Percentiles rank a stretch among this genome's conserved stretches.
These are phyloP conservation scores for Coprinellus aureogranulatus DNA, from an alignment of 768 basidiomycete genomes.

Conservation along the genomic window DNA sequence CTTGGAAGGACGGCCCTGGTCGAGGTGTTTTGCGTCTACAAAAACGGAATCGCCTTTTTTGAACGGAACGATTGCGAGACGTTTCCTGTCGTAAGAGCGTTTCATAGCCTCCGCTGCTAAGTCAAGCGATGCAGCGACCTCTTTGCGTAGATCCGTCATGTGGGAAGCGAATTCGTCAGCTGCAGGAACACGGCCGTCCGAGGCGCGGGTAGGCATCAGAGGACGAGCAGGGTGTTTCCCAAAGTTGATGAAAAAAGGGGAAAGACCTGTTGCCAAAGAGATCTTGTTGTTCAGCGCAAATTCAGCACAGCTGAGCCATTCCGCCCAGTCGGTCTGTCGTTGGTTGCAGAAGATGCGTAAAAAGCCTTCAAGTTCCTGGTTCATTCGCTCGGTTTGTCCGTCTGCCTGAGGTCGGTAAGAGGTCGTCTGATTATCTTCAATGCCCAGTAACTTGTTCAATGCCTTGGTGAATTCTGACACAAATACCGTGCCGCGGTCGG, in stretches of 20 bases:
- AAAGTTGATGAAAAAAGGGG: background rate
- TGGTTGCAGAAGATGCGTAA: background rate
- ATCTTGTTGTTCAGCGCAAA: background rate
- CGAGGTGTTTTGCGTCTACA: too few species aligned
- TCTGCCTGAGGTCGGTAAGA: constrained; percentile 40
- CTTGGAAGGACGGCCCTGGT: too few species aligned
- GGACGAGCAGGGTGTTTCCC: background rate
- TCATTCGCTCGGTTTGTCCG: constrained; percentile 28
- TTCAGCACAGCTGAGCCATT: background rate
- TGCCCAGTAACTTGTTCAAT: constrained; percentile 27
- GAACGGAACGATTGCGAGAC: too few species aligned
- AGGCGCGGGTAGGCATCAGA: background rate
- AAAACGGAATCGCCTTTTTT: too few species aligned
- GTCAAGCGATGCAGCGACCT: too few species aligned
- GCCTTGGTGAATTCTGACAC: constrained; percentile 29
- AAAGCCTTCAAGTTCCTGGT: constrained; percentile 24
- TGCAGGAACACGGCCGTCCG: background rate
- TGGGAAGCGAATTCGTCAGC: background rate
- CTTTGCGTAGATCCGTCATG: background rate
- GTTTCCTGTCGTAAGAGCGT: too few species aligned
- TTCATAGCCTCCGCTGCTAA: too few species aligned
- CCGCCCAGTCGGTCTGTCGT: background rate
- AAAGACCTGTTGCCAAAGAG: background rate
- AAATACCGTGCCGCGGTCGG: constrained; percentile 28
- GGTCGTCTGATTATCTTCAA: constrained; percentile 32